Conservation (phyloP, 305 asterid species). For the Rubia tinctorum region DNA sequence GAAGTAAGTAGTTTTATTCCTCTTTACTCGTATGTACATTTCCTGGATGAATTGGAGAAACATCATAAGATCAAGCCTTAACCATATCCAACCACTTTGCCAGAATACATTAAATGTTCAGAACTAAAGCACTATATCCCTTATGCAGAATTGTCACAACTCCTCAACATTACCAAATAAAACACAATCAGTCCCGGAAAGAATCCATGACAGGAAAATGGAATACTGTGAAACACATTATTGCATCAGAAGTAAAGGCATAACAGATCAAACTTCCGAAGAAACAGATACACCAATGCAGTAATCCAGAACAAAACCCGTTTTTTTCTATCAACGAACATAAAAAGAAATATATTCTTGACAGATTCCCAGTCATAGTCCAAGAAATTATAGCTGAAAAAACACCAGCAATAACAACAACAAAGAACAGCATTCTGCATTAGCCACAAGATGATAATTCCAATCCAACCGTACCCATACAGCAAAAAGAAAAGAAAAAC, state of each 20-base stretch:
- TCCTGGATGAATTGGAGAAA: conserved; percentile 38
- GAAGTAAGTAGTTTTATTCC: conserved; percentile 78
- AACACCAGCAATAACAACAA: not conserved
- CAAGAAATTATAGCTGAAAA: not conserved
- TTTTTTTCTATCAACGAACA: not conserved
- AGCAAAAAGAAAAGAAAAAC: not conserved
- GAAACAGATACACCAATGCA: conserved; percentile 3
- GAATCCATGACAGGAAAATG: not conserved
- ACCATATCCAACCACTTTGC: not conserved
- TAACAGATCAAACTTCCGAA: not conserved
- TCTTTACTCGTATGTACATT: conserved; percentile 91
- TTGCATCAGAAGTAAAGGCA: not conserved
- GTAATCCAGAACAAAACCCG: not conserved
- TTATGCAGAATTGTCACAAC: not conserved
- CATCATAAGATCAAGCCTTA: not conserved
- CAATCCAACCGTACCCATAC: not conserved
- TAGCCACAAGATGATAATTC: not conserved
- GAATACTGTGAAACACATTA: not conserved
- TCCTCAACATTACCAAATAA: not conserved
- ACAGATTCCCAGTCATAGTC: not conserved
- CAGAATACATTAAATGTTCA: not conserved
- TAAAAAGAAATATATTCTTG: not conserved
- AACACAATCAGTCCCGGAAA: not conserved
- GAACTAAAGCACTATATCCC: not conserved
- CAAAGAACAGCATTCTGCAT: not conserved